Base-by-base conservation (phyloP, 164 flowering plant species). In the Malania oleifera region DNA sequence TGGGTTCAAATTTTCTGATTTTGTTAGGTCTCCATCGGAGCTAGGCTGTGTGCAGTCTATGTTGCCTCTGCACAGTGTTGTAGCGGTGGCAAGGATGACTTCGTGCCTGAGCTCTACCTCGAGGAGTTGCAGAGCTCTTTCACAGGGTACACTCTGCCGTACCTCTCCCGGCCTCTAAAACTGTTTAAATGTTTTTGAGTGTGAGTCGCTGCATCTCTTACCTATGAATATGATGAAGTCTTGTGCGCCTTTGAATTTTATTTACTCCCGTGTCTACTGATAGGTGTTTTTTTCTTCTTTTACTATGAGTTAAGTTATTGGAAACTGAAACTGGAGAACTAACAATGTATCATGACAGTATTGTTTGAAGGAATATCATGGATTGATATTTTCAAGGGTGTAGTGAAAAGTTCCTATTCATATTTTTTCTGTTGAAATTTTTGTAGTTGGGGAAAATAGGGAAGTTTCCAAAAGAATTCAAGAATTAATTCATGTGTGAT, bases 71-170 rank as follows among this genome's bases (percentile, higher is more conserved):
- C 96, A 91, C 72, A 85, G 83, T 49, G 80, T 86, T 10, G 89
- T 91, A 22, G 85, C 98, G 3, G 67, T 58, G 23, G 82, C 95
- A 40, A 80, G 95, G 81, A 48, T 91, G 86, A 86, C 87, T 22
- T 86, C 98, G 38, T 80, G 90, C 73, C 71, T 87, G 58, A 84
- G 87, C 77, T 44, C 77, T 15, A 66, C 80, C 5, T 81, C 93
- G 20, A 73, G 79, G 69, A 79, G 79, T 62, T 85, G 89, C 66
- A 79, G 86, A 19, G 76, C 95, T 37, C 96, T 89, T 51, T 86
- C 86, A 28, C 98, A 91, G 92, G 96, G 96, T 91, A 88, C 78
- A 69, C 84, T 86, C 82, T 87, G 92, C 84, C 72, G 85, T 73
- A 79, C 91, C 80, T 81, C 72, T 83, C 93, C 89, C 73, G 84